A percentile compares a stretch with the other conserved stretches of the same genome.
phyloP scores from a whole-genome alignment of 371 early-diverging fungal species.

The Parasitella parasitica region DNA sequence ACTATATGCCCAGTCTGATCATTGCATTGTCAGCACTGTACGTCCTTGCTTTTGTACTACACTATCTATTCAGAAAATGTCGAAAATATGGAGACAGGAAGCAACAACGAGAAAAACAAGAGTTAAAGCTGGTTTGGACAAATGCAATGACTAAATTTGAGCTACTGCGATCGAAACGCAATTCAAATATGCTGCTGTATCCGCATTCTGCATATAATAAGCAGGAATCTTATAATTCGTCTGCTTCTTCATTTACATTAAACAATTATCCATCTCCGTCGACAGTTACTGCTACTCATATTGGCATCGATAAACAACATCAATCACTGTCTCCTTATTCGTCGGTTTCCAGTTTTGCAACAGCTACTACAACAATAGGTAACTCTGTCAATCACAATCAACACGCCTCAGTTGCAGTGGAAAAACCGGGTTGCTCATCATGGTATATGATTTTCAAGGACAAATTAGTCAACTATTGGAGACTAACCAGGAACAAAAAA shows the following conservation, averaged over 20 bases:
- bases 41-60: not conserved
- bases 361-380: not conserved
- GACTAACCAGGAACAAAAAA: not conserved
- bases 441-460: not conserved
- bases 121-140: constrained; percentile 1
- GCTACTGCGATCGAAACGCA: not conserved
- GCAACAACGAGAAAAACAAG: constrained; percentile 8
- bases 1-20: constrained; percentile 2
- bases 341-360: not conserved
- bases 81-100: not conserved
- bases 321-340: not conserved
- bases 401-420: too few species aligned
- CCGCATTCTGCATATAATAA: not conserved
- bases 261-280: not conserved
- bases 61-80: not conserved
- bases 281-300: not conserved
- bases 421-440: not conserved
- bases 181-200: not conserved
- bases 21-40: constrained; percentile 3
- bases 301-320: too few species aligned
- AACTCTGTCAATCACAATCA: too few species aligned
- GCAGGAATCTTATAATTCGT: not conserved
- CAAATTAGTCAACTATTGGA: not conserved
- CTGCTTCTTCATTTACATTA: not conserved
- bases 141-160: not conserved